Evolutionary conservation across 129 eudicot species (phyloP), one percentile per base, ranked within the genome.

Genomic region (Flaveria brownii): DNA sequence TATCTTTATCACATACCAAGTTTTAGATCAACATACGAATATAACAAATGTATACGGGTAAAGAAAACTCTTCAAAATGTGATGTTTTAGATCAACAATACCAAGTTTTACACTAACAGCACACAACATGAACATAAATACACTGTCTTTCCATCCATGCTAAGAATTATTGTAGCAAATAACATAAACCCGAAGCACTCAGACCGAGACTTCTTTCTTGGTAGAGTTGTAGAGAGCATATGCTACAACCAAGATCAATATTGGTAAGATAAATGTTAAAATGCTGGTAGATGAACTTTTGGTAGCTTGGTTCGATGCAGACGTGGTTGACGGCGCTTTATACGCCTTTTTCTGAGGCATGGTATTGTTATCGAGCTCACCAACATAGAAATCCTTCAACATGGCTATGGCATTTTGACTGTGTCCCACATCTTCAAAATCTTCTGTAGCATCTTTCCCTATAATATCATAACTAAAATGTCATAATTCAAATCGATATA

Each of bases 381-480:
- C 98, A 68, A 92, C 74, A 43, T 82, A 88, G 84, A 76, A 88
- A 17, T 84, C 72, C 23, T 86, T 77, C 96, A 89, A 42, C 86
- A 73, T 55, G 18, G 74, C 85, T 46, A 18, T 78, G 2, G 97
- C 97, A 41, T 63, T 63, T 15, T 63, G 16, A 56, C 93, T 88
- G 78, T 89, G 98, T 66, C 96, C 96, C 13, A 90, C 89, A 51
- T 86, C 96, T 70, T 90, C 94, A 57, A 92, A 92, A 72, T 92
- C 96, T 70, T 77, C 86, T 8, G 97, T 92, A n/a, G 97, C 97
- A 77, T 92, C 97, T 84, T 89, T 92, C 61, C 72, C 97, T 92
- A 68, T 68, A 71, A 43, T 67, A 47, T 74, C 18, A 36, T 72
- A 23, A 26, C 5, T 26, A 16, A 25, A 36, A 39, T 56, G 80